Base-by-base conservation (phyloP, 148 eudicot genomes). In the Fallopia convolvulus region DNA sequence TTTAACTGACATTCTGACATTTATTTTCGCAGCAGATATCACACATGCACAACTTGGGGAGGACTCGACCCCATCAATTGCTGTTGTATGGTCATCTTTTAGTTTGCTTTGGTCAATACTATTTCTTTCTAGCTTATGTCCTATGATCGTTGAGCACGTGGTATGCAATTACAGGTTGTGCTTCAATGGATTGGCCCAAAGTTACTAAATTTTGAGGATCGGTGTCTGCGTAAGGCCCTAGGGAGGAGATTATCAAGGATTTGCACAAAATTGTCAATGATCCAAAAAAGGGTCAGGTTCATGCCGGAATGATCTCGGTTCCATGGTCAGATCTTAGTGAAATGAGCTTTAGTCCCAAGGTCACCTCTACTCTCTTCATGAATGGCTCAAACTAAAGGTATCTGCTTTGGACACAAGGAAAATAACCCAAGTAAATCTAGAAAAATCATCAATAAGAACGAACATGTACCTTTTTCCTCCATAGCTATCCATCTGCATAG, bases 31-130 rank as follows among this genome's bases (percentile, higher is more conserved):
- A 26, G 99, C 97, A 55, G 97, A 95, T 88, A 97, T 95, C 3
- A 92, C 99, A 40, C 99, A 93, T 83, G 88, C 97, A 11, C 58
- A 79, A 52, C 94, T 92, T 1, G 99, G 99, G 70, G 99, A 95
- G 79, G 99, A 91, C 77, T 86, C 87, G 13, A 85, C 83, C 71
- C 91, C 99, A 11, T 95, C 99, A 6, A 90, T 95, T 6, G 97
- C 97, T 53, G 97, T 97, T n/a, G 99, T 93, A 89, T 79, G 82
- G 32, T 75, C n/a, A 6, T 66, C 2, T 55, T 6, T 20, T 11
- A 26, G 26, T 18, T 41, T 60, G 61, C 23, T 55, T 23, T 5
- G 61, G 21, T 23, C 9, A 8, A 17, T 11, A 47, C 33, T 41
- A 13, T 18, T 6, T 77, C 36, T 63, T 12, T 8, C 13, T 33